These are phyloP conservation scores for Penicillium sp. DNA, from an alignment of 2,329 filamentous ascomycete species.

Conservation along the genomic window DNA sequence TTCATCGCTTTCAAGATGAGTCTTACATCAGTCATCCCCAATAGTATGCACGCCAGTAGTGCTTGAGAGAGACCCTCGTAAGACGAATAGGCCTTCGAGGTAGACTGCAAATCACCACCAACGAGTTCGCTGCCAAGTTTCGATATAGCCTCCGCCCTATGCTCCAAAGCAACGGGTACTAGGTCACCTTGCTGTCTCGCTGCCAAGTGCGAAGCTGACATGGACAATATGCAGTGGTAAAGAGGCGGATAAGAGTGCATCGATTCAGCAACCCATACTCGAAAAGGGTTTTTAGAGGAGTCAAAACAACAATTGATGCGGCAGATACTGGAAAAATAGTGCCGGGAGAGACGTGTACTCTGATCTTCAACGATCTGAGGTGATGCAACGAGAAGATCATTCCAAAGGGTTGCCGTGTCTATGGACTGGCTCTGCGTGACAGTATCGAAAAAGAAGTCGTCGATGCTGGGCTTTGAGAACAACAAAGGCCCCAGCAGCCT, in stretches of 20 bases:
- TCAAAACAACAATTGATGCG: neutral
- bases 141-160: neutral
- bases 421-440: neutral
- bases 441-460: neutral
- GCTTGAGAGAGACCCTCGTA: neutral
- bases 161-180: neutral
- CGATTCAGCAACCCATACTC: neutral
- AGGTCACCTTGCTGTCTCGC: neutral
- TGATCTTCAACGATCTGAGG: neutral
- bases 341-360: neutral
- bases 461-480: neutral
- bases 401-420: neutral
- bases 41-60: neutral
- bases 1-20: neutral
- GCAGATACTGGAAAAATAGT: neutral
- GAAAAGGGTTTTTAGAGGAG: conserved; percentile 2
- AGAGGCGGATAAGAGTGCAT: neutral
- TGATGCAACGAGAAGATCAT: neutral
- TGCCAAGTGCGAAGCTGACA: neutral
- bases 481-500: neutral
- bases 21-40: neutral
- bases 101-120: neutral
- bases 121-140: neutral
- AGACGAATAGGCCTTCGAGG: neutral
- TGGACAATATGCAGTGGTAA: neutral